Base-by-base conservation (phyloP, 495 filamentous ascomycete species). In the Talaromyces liani region DNA sequence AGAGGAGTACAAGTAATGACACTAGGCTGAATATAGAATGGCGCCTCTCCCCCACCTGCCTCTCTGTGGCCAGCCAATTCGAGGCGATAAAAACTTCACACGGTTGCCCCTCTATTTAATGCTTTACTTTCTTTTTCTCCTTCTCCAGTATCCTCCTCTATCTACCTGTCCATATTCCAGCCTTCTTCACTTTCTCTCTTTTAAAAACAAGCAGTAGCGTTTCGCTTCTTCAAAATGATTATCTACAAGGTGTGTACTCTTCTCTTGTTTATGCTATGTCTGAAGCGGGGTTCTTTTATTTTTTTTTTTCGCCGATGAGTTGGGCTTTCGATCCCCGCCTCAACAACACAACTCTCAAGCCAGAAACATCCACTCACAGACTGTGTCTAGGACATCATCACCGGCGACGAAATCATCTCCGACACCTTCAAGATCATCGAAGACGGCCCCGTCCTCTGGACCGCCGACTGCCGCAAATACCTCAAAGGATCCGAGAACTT, bases 361-460 rank as follows among this genome's bases (percentile, higher is more conserved):
- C n/a, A 20, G 47, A 53, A 18, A 53, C 8, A 8, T 53, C 12
- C 47, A 53, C 22, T 53, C 2, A 24, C 22, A 22, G 6, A 8
- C 47, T 10, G 12, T 39, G 34, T 14, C 4, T 68, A 98, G 94
- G 94, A 98, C 79, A 79, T 92, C 66, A 77, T 97, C 76, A 88
- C 86, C 77, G 91, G 84, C 62, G 94, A 97, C 77, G 94, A 98
- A 88, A 84, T 98, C 76, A 85, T 97, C 86, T 92, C 94, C 70
- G 95, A 98, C 74, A 93, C 89, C 69, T 98, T 88, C 80, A 78
- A 89, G 62, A 69, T 95, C 65, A 88, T 84, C 65, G 80, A 87
- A 73, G 80, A 93, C 68, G 91, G 92, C 73, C 85, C 83, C 59
- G 78, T 87, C 68, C 86, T 88, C 67, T 97, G 90, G 73, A 92